Evolutionary conservation across 805 yeast species (phyloP).

Genomic region (Candida michaelii): DNA sequence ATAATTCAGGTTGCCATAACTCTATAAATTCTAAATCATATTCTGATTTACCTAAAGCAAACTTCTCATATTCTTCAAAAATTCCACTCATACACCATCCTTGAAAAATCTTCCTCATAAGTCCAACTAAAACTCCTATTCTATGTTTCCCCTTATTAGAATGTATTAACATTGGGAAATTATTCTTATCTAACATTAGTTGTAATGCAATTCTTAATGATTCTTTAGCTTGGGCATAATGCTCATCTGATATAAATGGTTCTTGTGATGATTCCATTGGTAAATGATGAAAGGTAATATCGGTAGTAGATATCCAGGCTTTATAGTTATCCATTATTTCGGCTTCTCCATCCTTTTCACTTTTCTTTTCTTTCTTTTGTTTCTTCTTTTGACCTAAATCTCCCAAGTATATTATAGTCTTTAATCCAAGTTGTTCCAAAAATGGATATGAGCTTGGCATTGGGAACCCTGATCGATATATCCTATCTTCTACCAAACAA

Average conservation of each 20-base stretch:
- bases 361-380: constrained; percentile 19
- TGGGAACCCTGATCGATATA: constrained; percentile 93
- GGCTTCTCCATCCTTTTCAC: constrained; percentile 52
- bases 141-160: constrained; percentile 98
- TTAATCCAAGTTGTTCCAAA: constrained; percentile 62
- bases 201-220: constrained; percentile 58
- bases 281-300: constrained; percentile 57
- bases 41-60: constrained; percentile 92
- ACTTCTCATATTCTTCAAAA: constrained; percentile 89
- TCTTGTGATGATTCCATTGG: constrained; percentile 74
- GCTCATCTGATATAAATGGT: constrained; percentile 61
- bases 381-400: constrained; percentile 47
- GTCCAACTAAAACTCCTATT: constrained; percentile 90
- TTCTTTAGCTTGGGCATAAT: constrained; percentile 33
- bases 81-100: constrained; percentile 94
- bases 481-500: constrained; percentile 80
- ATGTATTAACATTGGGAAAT: constrained; percentile 86
- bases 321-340: constrained; percentile 55
- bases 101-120: constrained; percentile 79
- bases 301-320: constrained; percentile 59
- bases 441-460: constrained; percentile 84
- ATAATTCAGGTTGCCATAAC: constrained; percentile 64
- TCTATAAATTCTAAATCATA: constrained; percentile 90
- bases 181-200: constrained; percentile 58
- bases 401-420: constrained; percentile 80